Base-by-base conservation (phyloP, 305 asterid species). In the Solanum chacoense region DNA sequence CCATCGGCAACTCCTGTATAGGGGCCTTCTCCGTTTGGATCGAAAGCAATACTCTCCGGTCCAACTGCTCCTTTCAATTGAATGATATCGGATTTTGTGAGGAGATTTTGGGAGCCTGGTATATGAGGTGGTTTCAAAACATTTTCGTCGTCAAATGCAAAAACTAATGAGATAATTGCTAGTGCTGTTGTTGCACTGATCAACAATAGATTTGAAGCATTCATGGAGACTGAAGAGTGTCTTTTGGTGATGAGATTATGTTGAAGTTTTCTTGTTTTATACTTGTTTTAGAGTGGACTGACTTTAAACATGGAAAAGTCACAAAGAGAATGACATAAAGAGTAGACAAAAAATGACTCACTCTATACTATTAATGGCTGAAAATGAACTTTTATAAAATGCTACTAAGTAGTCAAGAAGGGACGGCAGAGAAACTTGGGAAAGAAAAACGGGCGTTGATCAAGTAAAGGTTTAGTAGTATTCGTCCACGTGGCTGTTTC, bases 1-100 rank as follows among this genome's bases (percentile, higher is more conserved):
- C 96, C 96, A 89, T 94, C 96, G 85, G 98, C 94, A 5, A 95
- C 98, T 71, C 98, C 98, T 10, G 95, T 93, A 89, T 94, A 95
- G 3, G 98, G 98, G 2, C 96, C 98, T 85, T 90, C 95, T n/a
- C 96, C 98, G 83, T 37, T 91, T 77, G 91, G 91, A 88, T 95
- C 95, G 59, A 95, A 95, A 6, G 92, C 96, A 63, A 95, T 75
- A 87, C 96, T 93, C 90, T 95, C 96, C 24, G 98, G 98, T 4
- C 98, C 98, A 84, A 92, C 91, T 34, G 98, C 96, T 36, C 91
- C 89, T 73, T 90, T 24, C 59, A 95, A 86, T 76, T 89, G 90
- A 63, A 95, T 89, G 59, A 90, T 91, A 32, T 93, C 89, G 11
- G 98, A 92, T 36, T 22, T 42, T 32, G 81, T 59, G 87, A 95